Evolutionary conservation across 2,329 filamentous ascomycete genomes (phyloP), one percentile per base, ranked within the genome.

Genomic region (Pleurostoma richardsiae): DNA sequence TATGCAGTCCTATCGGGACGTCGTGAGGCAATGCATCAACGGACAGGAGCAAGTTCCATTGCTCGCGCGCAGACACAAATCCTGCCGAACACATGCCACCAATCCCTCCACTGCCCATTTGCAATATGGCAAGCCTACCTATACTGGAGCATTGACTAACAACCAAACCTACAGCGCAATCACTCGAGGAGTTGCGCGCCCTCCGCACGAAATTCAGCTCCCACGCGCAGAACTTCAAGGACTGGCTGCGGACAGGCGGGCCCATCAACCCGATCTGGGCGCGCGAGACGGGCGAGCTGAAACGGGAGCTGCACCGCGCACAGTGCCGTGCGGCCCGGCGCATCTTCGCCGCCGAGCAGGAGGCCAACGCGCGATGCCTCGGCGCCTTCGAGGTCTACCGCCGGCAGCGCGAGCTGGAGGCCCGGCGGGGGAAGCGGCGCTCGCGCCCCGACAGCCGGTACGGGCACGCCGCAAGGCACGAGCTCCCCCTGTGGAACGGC

Each of bases 311-410:
- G 31, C 79, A 82, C 62, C 72, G 76, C 40, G 71, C 77, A 6
- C 79, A 82, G 59, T 80, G 78, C 59, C 75, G 76, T 42, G 77
- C 77, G 7, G 77, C 77, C 29, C 64, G 73, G 45, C 75, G 79
- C 51, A 78, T 83, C 52, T 80, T 77, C 59, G 67, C 69, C 11
- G 70, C 73, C 4, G 72, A 73, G 43, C 74, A 74, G 53, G 72
- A 76, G 51, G 59, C 62, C 26, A 66, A 67, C 10, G 64, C 66
- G 4, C 70, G 77, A 3, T 83, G 79, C 52, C 69, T 83, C 2
- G 79, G 79, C 41, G 79, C 77, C 7, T 75, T 77, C 50, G 68
- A 80, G 44, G 70, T 82, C 4, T 68, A 74, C 54, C 69, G 77
- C 6, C 68, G 70, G 40, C 74, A 79, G 53, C 69, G 72, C 6